phyloP scores from a whole-genome alignment of 768 basidiomycete genomes.

The Lactarius hengduanensis region DNA sequence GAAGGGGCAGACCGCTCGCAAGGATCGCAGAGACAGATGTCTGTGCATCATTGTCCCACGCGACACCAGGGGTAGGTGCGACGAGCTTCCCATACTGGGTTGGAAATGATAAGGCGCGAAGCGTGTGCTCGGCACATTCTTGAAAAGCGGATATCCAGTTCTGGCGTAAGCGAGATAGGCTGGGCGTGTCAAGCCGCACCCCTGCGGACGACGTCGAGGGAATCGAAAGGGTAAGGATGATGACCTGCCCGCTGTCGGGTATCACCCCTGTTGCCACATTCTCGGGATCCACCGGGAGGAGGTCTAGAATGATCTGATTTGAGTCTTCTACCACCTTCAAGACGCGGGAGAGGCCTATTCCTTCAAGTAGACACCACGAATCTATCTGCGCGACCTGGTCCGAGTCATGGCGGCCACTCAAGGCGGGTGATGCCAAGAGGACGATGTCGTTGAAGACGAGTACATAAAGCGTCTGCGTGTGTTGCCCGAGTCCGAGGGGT shows the following conservation, averaged over 20 bases:
- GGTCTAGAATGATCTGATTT: constrained; percentile 43
- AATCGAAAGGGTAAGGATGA: constrained; percentile 39
- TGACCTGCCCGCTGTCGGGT: constrained; percentile 36
- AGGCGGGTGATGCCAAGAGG: constrained; percentile 48
- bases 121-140: constrained; percentile 50
- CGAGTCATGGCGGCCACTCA: constrained; percentile 28
- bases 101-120: constrained; percentile 44
- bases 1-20: constrained; percentile 53
- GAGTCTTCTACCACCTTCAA: constrained; percentile 46
- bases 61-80: constrained; percentile 33
- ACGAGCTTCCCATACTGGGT: constrained; percentile 35
- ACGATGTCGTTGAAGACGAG: constrained; percentile 71
- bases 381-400: constrained; percentile 28
- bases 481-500: constrained; percentile 6
- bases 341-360: constrained; percentile 49
- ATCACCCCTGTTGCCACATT: constrained; percentile 42
- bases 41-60: constrained; percentile 36
- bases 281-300: constrained; percentile 46
- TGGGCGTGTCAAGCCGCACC: constrained; percentile 36
- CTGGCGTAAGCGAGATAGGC: constrained; percentile 31
- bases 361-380: constrained; percentile 45
- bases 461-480: constrained; percentile 23
- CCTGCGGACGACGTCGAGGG: constrained; percentile 31
- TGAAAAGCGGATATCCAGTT: constrained; percentile 56
- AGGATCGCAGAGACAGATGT: constrained; percentile 42